phyloP scores from a whole-genome alignment of 106 monocot species.

The Phalaenopsis aphrodite region DNA sequence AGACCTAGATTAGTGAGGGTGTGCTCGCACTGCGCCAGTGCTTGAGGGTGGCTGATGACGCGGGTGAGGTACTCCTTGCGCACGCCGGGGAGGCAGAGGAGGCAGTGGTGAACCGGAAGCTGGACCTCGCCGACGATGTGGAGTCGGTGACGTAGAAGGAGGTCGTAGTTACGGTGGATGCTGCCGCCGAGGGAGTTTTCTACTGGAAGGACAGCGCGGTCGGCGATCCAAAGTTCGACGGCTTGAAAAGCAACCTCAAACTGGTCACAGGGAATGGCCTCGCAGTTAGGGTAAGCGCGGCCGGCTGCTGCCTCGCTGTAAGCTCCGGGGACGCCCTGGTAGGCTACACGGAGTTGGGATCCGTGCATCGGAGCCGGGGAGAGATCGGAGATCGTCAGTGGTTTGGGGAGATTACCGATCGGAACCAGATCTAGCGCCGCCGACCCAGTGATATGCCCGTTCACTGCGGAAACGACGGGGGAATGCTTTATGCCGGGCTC shows the following conservation, averaged over 20 bases:
- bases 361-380: conserved; percentile 42
- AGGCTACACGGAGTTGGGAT: conserved; percentile 27
- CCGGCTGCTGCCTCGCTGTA: conserved; percentile 45
- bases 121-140: conserved; percentile 45
- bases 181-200: conserved; percentile 55
- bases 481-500: not conserved
- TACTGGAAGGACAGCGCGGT: conserved; percentile 49
- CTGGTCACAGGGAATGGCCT: conserved; percentile 44
- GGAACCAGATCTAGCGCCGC: conserved; percentile 20
- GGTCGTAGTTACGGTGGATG: conserved; percentile 48
- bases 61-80: conserved; percentile 36
- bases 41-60: conserved; percentile 40
- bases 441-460: conserved; percentile 7
- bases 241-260: conserved; percentile 41
- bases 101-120: conserved; percentile 35
- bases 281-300: conserved; percentile 34
- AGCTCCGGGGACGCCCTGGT: conserved; percentile 38
- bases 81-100: conserved; percentile 25
- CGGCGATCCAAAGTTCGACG: conserved; percentile 49
- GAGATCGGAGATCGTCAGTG: conserved; percentile 29
- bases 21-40: conserved; percentile 39
- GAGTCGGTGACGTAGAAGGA: conserved; percentile 37
- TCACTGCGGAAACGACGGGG: conserved; percentile 6
- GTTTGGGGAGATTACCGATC: conserved; percentile 21
- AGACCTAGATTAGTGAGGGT: conserved; percentile 31